A percentile compares a stretch with the other conserved stretches of the same genome.
Evolutionary conservation across 2,329 filamentous ascomycete species (phyloP).

Genomic region (Aspergillus sp.): DNA sequence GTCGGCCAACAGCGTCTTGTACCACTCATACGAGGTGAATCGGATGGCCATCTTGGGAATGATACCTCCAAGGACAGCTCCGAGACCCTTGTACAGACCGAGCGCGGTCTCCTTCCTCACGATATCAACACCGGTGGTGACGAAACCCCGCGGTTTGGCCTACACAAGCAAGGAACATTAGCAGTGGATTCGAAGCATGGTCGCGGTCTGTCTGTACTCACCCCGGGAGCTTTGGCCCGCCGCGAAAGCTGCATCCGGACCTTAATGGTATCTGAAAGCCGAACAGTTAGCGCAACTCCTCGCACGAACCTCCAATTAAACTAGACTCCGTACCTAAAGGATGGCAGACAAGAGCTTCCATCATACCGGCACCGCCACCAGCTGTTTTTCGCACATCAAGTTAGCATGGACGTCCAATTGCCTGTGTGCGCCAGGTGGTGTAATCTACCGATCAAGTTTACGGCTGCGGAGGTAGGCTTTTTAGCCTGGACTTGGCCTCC

Average conservation of each 20-base stretch:
- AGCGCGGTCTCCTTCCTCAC: slow-evolving; percentile 83
- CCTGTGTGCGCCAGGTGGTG: neutral
- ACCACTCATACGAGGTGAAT: slow-evolving; percentile 93
- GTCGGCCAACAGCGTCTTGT: slow-evolving; percentile 75
- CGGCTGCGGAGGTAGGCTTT: slow-evolving; percentile 74
- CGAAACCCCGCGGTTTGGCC: slow-evolving; percentile 74
- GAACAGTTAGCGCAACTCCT: no score
- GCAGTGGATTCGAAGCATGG: slow-evolving; percentile 1
- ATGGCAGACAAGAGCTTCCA: slow-evolving; percentile 95
- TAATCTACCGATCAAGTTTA: slow-evolving; percentile 75
- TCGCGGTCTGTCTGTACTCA: slow-evolving; percentile 31
- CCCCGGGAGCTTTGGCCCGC: slow-evolving; percentile 71
- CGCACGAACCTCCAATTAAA: no score
- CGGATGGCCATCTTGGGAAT: slow-evolving; percentile 99
- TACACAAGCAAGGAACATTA: slow-evolving; percentile 18
- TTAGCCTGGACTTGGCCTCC: slow-evolving; percentile 50
- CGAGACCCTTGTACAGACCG: slow-evolving; percentile 95
- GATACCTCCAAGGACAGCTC: slow-evolving; percentile 90
- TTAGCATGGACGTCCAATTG: slow-evolving; percentile 8
- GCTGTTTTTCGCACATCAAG: slow-evolving; percentile 45
- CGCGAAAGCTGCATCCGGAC: slow-evolving; percentile 97
- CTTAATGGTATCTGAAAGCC: slow-evolving; percentile 71
- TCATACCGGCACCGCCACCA: slow-evolving; percentile 96
- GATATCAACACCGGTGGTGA: slow-evolving; percentile 78
- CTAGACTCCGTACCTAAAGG: slow-evolving; percentile 50